Base-by-base conservation (phyloP, 495 filamentous ascomycete species). In the Pyrenopolyporus hunteri region DNA sequence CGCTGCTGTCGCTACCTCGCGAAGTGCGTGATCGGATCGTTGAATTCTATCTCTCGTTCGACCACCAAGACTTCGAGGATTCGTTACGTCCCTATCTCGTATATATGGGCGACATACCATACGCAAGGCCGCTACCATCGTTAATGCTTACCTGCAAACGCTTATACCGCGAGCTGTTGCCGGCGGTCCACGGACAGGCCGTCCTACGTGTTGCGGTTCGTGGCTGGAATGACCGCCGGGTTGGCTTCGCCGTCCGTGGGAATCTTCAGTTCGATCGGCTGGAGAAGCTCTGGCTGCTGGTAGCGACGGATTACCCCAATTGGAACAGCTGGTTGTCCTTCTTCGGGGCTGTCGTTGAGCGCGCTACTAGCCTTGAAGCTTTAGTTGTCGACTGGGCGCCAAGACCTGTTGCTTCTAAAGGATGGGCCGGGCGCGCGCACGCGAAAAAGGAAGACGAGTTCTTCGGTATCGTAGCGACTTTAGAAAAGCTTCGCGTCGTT, bases 11-110 rank as follows among this genome's bases (percentile, higher is more conserved):
- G 13, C 55, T 73, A 19, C 69, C 71, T 0, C 52, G 46, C 43
- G 69, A 73, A 35, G 42, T 73, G 28, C 69, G 67, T 10, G 69
- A 71, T 16, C 57, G 50, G 14, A 72, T 73, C 52, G 70, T 70
- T 25, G 63, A 63, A 10, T 61, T 65, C 45, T 67, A 65, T 39
- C 63, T 73, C 28, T 10, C 64, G 8, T 57, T 58, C 20, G 26
- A 67, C 33, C 54, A 68, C 52, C 22, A 6, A 6, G 64, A 71
- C 50, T 71, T 69, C 39, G 45, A 45, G 29, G 52, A 67, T 40
- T 57, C 67, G 6, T 44, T 71, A 7, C 66, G 59, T 7, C 67
- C 69, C 10, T 47, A 59, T 8, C 52, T 59, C 17, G 29, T 66
- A 3, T 69, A 62, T 37, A 33, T 71, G 19, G 66, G 55, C 32